Evolutionary conservation across 2,329 filamentous ascomycete species (phyloP).

Genomic region (Pestalotiopsis sp.): DNA sequence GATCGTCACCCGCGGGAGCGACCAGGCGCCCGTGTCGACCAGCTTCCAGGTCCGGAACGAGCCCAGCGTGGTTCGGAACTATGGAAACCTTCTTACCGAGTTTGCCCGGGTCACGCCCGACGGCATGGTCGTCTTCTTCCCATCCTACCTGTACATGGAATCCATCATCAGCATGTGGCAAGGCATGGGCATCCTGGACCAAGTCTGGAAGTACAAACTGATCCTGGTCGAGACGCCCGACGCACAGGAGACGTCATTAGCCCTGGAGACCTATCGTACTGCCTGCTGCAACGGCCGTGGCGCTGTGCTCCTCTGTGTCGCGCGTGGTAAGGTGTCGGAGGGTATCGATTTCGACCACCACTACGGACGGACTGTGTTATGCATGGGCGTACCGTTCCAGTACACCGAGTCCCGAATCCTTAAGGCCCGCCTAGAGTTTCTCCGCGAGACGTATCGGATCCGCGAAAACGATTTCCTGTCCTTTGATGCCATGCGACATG

Average conservation of each 20-base stretch:
- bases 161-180: slow-evolving; percentile 99
- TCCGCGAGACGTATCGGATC: slow-evolving; percentile 97
- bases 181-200: slow-evolving; percentile 95
- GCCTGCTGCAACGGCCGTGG: slow-evolving; percentile 97
- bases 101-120: slow-evolving; percentile 96
- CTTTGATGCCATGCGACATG: slow-evolving; percentile 99
- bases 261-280: slow-evolving; percentile 93
- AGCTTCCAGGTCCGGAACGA: slow-evolving; percentile 96
- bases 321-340: slow-evolving; percentile 94
- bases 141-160: slow-evolving; percentile 98
- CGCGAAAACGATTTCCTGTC: slow-evolving; percentile 96
- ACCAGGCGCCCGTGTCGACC: slow-evolving; percentile 90
- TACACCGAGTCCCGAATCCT: slow-evolving; percentile 98
- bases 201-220: slow-evolving; percentile 98
- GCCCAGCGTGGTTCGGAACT: slow-evolving; percentile 94
- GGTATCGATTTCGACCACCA: slow-evolving; percentile 99
- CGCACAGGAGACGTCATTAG: slow-evolving; percentile 93
- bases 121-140: slow-evolving; percentile 98
- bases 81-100: slow-evolving; percentile 89
- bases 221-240: slow-evolving; percentile 98
- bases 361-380: slow-evolving; percentile 92
- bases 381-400: slow-evolving; percentile 96
- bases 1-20: slow-evolving; percentile 94
- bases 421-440: slow-evolving; percentile 91
- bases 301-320: slow-evolving; percentile 90